Base-by-base conservation (phyloP, 768 basidiomycete genomes). In the Tylopilus sp. region DNA sequence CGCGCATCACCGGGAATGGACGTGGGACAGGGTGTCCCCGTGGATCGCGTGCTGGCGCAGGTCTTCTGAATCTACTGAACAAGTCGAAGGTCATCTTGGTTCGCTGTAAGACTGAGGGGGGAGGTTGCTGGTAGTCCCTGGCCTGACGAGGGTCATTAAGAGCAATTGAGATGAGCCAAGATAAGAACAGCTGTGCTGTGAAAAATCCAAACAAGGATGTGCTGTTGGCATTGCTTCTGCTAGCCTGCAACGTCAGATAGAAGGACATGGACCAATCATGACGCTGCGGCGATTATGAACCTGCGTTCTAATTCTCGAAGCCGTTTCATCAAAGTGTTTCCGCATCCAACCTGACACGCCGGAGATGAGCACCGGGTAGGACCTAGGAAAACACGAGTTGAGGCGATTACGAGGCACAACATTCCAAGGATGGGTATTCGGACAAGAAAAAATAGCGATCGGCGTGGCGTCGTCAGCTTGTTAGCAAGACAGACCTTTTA, bases 161-260 rank as follows among this genome's bases (percentile, higher is more conserved):
- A 67, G 63, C 53, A 52, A 6, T 44, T 55, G 56, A 38, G n/a
- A 3, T 40, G 15, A 38, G 38, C 48, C 63, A 68, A 64, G 65
- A 66, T 67, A 67, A 68, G 66, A 38, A 58, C 55, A 52, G 61
- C 50, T 55, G 53, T 58, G 52, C 55, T 55, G 61, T 57, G 59
- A 53, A 57, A 48, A 50, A 40, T 40, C 65, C 52, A 61, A 66
- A 63, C 52, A 55, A 52, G 59, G 63, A 25, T 45, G 33, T 68
- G 56, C 61, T 59, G 64, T 57, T 50, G 53, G 28, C 49, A 38
- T 35, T 46, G 36, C 61, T 67, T 68, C 56, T 68, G 50, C 52
- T 44, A 52, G 23, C 40, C 40, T 64, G 63, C 55, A 66, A 45
- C 56, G 55, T 55, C 61, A 59, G 56, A 68, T 64, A 62, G 63